A percentile compares a stretch with the other conserved stretches of the same genome.
Evolutionary conservation across 441 rosid genomes (phyloP).

Genomic region (Macaranga tanarius): DNA sequence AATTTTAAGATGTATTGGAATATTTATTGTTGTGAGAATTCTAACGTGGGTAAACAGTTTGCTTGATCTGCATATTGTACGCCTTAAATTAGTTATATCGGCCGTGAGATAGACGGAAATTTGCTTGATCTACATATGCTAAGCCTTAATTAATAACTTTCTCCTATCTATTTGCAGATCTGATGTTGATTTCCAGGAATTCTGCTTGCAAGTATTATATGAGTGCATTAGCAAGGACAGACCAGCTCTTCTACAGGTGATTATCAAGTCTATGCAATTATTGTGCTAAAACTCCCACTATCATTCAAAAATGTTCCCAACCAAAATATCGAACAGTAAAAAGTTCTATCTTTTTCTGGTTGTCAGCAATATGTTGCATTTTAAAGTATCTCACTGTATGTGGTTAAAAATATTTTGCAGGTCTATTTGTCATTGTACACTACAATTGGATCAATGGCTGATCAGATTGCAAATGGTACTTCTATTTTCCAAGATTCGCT

Average conservation of each 20-base stretch:
- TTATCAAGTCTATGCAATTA: constrained; percentile 10
- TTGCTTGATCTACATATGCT: background rate
- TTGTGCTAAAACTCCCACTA: background rate
- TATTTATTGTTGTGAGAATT: background rate
- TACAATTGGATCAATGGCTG: constrained; percentile 62
- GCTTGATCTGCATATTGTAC: background rate
- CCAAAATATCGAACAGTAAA: background rate
- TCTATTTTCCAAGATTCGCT: constrained; percentile 52
- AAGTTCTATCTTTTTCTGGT: background rate
- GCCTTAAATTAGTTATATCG: background rate
- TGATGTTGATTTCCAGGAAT: constrained; percentile 84
- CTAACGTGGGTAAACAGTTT: constrained; percentile 1
- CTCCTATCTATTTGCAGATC: constrained; percentile 53
- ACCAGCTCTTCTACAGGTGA: constrained; percentile 94
- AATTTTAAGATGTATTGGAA: background rate
- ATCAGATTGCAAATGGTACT: constrained; percentile 51
- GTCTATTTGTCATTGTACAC: constrained; percentile 87
- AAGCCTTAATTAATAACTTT: background rate
- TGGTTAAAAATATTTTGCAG: constrained; percentile 34
- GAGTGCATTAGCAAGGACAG: constrained; percentile 98
- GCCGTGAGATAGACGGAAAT: background rate
- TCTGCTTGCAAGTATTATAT: constrained; percentile 90
- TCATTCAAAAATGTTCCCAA: background rate
- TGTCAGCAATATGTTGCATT: background rate
- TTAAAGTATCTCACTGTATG: background rate